These are phyloP conservation scores for Bipolaris sorokiniana DNA, from an alignment of 2,329 filamentous ascomycete genomes.

Conservation along the genomic window DNA sequence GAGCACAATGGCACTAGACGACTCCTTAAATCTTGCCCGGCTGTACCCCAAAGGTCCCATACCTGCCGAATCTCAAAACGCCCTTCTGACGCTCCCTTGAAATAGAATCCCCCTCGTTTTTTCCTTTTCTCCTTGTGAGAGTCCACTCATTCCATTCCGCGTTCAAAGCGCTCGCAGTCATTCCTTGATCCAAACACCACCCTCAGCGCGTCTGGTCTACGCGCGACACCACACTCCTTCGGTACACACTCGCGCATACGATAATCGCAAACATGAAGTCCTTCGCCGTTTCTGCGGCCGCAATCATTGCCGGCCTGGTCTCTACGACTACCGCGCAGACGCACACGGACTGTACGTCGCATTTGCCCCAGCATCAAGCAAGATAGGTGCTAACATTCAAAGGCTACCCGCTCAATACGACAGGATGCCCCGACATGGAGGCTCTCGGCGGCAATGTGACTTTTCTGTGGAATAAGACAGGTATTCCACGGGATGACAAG, in stretches of 20 bases:
- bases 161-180: conserved; percentile 20
- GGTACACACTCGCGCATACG: conserved; percentile 10
- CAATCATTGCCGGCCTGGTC: conserved; percentile 44
- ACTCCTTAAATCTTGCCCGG: conserved; percentile 29
- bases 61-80: conserved; percentile 34
- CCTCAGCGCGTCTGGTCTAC: conserved; percentile 46
- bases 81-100: conserved; percentile 34
- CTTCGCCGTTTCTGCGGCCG: conserved; percentile 44
- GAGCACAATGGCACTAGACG: conserved; percentile 24
- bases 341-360: conserved; percentile 63
- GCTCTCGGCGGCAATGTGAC: conserved; percentile 68
- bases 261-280: conserved; percentile 36
- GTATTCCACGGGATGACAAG: conserved; percentile 40
- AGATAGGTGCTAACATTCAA: conserved; percentile 1
- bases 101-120: conserved; percentile 19
- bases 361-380: background rate
- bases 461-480: conserved; percentile 61
- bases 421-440: conserved; percentile 70
- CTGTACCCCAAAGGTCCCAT: conserved; percentile 34
- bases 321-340: conserved; percentile 72
- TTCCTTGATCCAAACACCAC: conserved; percentile 29
- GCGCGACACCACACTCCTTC: conserved; percentile 43
- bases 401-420: conserved; percentile 73
- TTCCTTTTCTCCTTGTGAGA: conserved; percentile 29
- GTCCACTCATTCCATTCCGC: conserved; percentile 43